phyloP scores from a whole-genome alignment of 2,329 filamentous ascomycete species.

The Neoscytalidium dimidiatum region DNA sequence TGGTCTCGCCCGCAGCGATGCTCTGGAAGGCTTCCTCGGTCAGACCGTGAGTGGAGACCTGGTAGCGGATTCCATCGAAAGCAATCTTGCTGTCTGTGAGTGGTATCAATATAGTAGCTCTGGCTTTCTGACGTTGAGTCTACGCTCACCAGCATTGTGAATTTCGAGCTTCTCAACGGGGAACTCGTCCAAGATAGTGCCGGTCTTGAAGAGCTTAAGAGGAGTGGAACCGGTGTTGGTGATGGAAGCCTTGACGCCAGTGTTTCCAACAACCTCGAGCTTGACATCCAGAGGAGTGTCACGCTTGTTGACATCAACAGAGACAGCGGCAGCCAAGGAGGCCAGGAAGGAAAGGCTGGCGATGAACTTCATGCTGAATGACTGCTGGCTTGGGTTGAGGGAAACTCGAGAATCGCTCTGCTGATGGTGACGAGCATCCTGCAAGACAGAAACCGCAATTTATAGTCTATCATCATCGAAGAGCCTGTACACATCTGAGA shows the following conservation, averaged over 20 bases:
- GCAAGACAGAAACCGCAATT: neutral
- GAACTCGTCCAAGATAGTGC: slow-evolving; percentile 55
- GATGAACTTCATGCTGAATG: slow-evolving; percentile 13
- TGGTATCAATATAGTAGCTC: neutral
- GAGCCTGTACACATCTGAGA: neutral
- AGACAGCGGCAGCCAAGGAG: slow-evolving; percentile 1
- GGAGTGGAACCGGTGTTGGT: slow-evolving; percentile 55
- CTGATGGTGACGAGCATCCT: neutral
- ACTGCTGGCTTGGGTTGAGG: neutral
- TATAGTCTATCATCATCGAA: neutral
- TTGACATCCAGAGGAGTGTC: slow-evolving; percentile 16
- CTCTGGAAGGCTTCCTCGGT: slow-evolving; percentile 53
- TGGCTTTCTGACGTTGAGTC: neutral
- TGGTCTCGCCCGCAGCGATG: slow-evolving; percentile 50
- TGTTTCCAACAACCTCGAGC: slow-evolving; percentile 47
- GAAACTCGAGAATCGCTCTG: neutral
- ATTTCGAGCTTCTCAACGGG: slow-evolving; percentile 57
- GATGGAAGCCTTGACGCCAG: slow-evolving; percentile 55
- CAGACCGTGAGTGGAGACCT: slow-evolving; percentile 49
- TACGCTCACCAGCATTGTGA: slow-evolving; percentile 39
- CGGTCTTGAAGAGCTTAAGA: slow-evolving; percentile 55
- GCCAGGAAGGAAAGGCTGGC: slow-evolving; percentile 6
- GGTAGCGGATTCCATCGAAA: slow-evolving; percentile 58
- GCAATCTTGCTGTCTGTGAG: slow-evolving; percentile 43
- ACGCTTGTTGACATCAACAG: slow-evolving; percentile 12